These are phyloP conservation scores for Penicillium sumatraense DNA, from an alignment of 2,329 filamentous ascomycete genomes.

Conservation along the genomic window DNA sequence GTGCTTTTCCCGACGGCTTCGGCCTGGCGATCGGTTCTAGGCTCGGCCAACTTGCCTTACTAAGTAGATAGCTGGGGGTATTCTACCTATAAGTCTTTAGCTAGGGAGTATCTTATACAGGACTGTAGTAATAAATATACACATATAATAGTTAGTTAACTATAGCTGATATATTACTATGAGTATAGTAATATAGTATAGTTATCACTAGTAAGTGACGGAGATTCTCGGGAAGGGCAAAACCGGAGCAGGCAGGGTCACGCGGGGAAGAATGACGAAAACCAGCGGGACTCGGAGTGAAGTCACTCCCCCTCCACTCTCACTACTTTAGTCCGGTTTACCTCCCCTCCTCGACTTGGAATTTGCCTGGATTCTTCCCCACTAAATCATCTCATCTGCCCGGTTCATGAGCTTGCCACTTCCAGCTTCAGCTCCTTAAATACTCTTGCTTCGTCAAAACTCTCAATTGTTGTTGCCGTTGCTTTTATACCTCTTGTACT, in stretches of 20 bases:
- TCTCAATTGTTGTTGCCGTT: neutral
- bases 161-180: no score
- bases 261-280: constrained; percentile 31
- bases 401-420: constrained; percentile 4
- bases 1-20: constrained; percentile 1
- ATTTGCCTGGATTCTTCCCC: no score
- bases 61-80: no score
- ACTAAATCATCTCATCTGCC: constrained; percentile 10
- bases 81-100: no score
- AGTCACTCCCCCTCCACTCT: constrained; percentile 14
- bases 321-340: constrained; percentile 28
- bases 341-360: constrained; percentile 21
- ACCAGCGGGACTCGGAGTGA: constrained; percentile 15
- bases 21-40: constrained; percentile 1
- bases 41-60: constrained; percentile 3
- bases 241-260: constrained; percentile 24
- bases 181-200: no score
- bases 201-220: constrained; percentile 1
- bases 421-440: constrained; percentile 7
- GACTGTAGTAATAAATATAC: neutral
- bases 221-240: constrained; percentile 19
- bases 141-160: neutral
- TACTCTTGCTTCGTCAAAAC: no score
- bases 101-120: no score
- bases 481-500: neutral